These are phyloP conservation scores for Chaetomiaceae sp. DNA, from an alignment of 2,329 filamentous ascomycete genomes.

Conservation along the genomic window DNA sequence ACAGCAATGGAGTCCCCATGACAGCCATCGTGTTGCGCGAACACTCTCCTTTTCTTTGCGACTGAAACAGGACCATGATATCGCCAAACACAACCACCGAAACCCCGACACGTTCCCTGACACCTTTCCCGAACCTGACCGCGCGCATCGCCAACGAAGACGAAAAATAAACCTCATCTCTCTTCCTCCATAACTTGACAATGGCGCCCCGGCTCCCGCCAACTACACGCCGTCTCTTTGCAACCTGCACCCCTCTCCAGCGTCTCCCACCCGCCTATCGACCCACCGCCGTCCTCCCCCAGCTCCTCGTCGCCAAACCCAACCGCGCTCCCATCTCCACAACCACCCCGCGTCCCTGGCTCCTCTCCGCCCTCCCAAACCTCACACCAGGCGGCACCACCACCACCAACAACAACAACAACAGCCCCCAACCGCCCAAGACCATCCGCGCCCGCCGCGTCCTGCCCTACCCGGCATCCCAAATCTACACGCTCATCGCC, in stretches of 20 bases:
- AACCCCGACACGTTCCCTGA: not conserved
- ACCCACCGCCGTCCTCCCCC: not conserved
- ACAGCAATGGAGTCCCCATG: slow-evolving; percentile 13
- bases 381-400: too few relatives aligned
- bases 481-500: slow-evolving; percentile 81
- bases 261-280: not conserved
- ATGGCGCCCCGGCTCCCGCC: slow-evolving; percentile 7
- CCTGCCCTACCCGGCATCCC: slow-evolving; percentile 66
- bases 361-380: slow-evolving; percentile 17
- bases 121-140: not conserved
- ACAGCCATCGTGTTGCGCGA: not conserved
- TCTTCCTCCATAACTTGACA: not conserved
- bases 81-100: not conserved
- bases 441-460: slow-evolving; percentile 68
- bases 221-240: not conserved
- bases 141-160: too few relatives aligned
- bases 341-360: slow-evolving; percentile 9
- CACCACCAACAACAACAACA: slow-evolving; percentile 12
- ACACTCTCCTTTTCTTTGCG: not conserved
- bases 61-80: not conserved
- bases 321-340: not conserved
- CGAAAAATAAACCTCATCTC: too few relatives aligned
- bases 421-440: slow-evolving; percentile 42
- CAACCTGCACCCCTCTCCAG: not conserved
- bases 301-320: not conserved